Conservation (phyloP, 1,284 basidiomycete species). For the Leccinum subatratum region DNA sequence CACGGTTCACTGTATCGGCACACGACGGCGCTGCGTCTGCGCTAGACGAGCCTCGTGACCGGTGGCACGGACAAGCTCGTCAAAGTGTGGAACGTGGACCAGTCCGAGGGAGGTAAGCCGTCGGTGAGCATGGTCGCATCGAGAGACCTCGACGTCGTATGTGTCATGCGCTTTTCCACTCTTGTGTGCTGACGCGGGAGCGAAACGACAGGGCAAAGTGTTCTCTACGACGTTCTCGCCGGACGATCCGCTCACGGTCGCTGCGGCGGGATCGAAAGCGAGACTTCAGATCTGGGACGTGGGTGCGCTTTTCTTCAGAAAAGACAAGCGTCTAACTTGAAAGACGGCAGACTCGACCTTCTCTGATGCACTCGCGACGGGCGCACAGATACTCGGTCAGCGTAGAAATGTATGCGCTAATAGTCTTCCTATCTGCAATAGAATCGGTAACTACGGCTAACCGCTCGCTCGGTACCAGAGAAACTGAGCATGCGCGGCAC, state of each 20-base stretch:
- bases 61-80: constrained; percentile 92
- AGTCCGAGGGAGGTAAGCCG: constrained; percentile 60
- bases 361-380: too few relatives aligned
- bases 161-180: constrained; percentile 32
- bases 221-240: constrained; percentile 90
- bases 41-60: constrained; percentile 87
- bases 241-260: constrained; percentile 89
- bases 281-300: constrained; percentile 95
- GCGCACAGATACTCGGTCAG: too few relatives aligned
- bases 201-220: constrained; percentile 75
- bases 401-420: too few relatives aligned
- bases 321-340: too few relatives aligned
- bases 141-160: constrained; percentile 87
- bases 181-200: background rate
- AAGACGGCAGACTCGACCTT: too few relatives aligned
- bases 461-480: too few relatives aligned
- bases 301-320: constrained; percentile 39
- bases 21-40: constrained; percentile 94
- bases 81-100: constrained; percentile 92
- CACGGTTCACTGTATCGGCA: constrained; percentile 87
- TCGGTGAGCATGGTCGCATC: constrained; percentile 85
- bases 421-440: too few relatives aligned
- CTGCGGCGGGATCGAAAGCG: constrained; percentile 90
- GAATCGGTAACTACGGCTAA: too few relatives aligned
- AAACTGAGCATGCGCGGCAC: too few relatives aligned